These are phyloP conservation scores for Avena atlantica DNA, from an alignment of 176 grass and related monocot species.

Conservation along the genomic window DNA sequence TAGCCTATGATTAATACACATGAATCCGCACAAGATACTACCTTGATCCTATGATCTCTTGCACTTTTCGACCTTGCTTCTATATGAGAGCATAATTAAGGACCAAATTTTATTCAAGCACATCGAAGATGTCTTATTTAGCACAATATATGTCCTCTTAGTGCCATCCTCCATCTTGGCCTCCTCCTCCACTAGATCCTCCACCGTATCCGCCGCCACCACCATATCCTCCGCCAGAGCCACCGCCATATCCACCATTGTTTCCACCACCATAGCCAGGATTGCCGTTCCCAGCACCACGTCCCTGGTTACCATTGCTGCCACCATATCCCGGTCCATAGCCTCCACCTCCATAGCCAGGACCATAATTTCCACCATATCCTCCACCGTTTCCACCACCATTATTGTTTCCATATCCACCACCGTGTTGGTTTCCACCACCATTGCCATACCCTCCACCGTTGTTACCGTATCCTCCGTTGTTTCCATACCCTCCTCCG, in stretches of 20 bases:
- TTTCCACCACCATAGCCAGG: background rate
- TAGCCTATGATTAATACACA: no score
- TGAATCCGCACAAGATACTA: background rate
- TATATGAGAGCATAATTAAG: background rate
- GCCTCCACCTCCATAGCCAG: background rate
- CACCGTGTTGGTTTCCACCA: background rate
- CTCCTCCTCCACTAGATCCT: background rate
- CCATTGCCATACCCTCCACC: background rate
- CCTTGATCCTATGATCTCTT: background rate
- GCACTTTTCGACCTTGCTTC: background rate
- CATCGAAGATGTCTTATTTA: background rate
- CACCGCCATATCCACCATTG: slow-evolving; percentile 11
- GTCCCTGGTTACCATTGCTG: background rate
- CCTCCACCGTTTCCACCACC: background rate
- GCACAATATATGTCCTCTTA: background rate
- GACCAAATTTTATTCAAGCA: background rate
- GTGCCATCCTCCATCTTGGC: slow-evolving; percentile 16
- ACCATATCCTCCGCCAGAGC: slow-evolving; percentile 25
- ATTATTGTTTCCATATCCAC: background rate
- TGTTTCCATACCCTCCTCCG: background rate
- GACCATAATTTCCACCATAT: slow-evolving; percentile 16
- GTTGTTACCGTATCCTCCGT: background rate
- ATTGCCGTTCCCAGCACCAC: background rate
- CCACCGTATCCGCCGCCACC: background rate
- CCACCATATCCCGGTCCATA: background rate